phyloP scores from a whole-genome alignment of 2,329 filamentous ascomycete genomes.

The Elsinoe australis region DNA sequence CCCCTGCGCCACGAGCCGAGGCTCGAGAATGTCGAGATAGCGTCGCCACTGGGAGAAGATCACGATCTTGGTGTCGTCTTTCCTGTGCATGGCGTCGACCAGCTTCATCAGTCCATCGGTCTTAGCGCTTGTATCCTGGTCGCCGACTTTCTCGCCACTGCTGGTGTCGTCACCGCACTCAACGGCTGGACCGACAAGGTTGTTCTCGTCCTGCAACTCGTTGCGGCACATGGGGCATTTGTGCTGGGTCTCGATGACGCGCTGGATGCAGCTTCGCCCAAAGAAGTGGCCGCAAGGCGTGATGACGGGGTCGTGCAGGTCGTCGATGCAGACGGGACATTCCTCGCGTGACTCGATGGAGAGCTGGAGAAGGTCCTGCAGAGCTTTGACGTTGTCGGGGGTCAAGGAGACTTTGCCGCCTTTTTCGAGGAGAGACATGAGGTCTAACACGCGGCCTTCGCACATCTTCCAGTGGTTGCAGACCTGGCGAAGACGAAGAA shows the following conservation, averaged over 20 bases:
- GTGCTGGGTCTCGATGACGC: conserved; percentile 64
- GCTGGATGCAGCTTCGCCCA: conserved; percentile 64
- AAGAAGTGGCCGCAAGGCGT: conserved; percentile 79
- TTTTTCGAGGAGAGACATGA: conserved; percentile 61
- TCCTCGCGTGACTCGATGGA: conserved; percentile 74
- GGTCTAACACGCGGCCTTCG: conserved; percentile 62
- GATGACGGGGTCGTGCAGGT: conserved; percentile 65
- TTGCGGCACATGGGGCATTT: conserved; percentile 82
- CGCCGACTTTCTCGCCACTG: conserved; percentile 37
- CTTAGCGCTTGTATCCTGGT: conserved; percentile 66
- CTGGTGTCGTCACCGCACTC: conserved; percentile 40
- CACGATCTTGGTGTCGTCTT: conserved; percentile 61
- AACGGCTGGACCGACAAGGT: conserved; percentile 58
- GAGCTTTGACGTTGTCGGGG: conserved; percentile 60
- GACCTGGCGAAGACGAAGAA: conserved; percentile 74
- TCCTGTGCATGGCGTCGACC: conserved; percentile 55
- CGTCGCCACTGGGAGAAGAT: conserved; percentile 69
- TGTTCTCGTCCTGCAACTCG: conserved; percentile 50
- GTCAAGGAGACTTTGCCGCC: conserved; percentile 62
- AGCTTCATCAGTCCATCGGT: conserved; percentile 72
- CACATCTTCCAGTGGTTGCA: conserved; percentile 87
- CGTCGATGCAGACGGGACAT: conserved; percentile 73
- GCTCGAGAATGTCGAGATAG: conserved; percentile 64
- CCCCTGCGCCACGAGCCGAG: conserved; percentile 53
- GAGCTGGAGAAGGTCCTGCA: conserved; percentile 68